Base-by-base conservation (phyloP, 345 rosid genomes). In the Euclidium syriacum region DNA sequence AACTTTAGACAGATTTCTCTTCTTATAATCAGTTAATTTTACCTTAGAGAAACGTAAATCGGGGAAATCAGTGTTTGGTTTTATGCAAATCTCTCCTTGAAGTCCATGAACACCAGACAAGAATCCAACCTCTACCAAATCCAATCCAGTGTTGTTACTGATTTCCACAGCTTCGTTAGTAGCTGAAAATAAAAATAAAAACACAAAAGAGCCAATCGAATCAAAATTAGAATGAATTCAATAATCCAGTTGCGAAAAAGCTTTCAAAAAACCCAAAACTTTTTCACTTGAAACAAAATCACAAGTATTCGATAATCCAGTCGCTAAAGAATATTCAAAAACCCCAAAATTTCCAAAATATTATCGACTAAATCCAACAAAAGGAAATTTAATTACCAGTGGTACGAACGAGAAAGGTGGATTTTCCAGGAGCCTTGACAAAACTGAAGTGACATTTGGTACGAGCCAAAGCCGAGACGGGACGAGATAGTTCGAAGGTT, bases 11-110 rank as follows among this genome's bases (percentile, higher is more conserved):
- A 53, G 35, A 17, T 2, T 26, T 30, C 7, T 50, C 4, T 8
- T 30, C 2, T 32, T 23, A 41, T 24, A 36, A 7, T 6, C 59
- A 19, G 3, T 12, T 12, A n/a, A n/a, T 36, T 4, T 27, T 78
- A 88, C 95, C 87, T 72, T 63, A 38, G 87, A 73, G 76, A 86
- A 88, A 39, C 98, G 82, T 35, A 88, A 75, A 73, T 84, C 85
- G 44, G 95, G 92, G 76, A 91, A 91, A 73, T 79, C 98, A 6
- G 95, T 91, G 64, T 30, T 83, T 24, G 95, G 83, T 73, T 91
- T 88, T 0, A 88, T 76, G 65, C 81, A 85, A 70, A 86, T 51
- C 72, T 88, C 96, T 4, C 98, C 98, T 42, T 78, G 86, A 4
- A 91, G 74, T 10, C 98, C 96, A 72, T 88, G 98, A 67, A 75